Conservation (phyloP, 106 monocot genomes). For the Triglochin maritima region DNA sequence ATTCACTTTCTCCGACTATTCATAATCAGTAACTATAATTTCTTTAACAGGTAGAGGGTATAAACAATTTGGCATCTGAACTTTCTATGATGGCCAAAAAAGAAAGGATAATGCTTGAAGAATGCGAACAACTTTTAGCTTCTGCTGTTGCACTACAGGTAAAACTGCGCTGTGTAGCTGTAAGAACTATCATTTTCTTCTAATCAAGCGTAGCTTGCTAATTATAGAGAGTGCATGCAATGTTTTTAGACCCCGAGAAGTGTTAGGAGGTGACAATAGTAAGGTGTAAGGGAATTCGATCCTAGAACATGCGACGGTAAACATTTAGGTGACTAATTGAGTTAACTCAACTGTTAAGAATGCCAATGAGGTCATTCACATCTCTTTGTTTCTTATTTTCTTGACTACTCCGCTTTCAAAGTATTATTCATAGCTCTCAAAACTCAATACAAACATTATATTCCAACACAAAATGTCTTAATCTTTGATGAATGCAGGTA, state of each 20-base stretch:
- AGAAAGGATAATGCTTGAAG: constrained; percentile 50
- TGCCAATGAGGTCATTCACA: background rate
- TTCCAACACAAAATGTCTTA: background rate
- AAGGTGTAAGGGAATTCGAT: too few species aligned
- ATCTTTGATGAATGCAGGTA: constrained; percentile 1
- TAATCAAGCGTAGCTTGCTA: background rate
- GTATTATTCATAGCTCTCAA: background rate
- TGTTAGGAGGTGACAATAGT: too few species aligned
- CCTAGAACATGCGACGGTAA: background rate
- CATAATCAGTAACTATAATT: too few species aligned
- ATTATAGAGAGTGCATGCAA: background rate
- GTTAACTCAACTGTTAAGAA: background rate
- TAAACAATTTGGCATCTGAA: constrained; percentile 45
- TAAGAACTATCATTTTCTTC: too few species aligned
- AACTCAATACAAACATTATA: background rate
- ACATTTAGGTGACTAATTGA: background rate
- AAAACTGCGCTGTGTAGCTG: constrained; percentile 5
- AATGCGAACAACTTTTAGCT: constrained; percentile 68
- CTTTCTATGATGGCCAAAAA: constrained; percentile 45
- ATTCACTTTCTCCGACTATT: too few species aligned
- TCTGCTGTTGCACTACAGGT: constrained; percentile 74
- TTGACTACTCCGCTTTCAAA: background rate
- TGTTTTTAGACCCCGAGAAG: too few species aligned
- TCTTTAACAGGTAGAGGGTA: constrained; percentile 49
- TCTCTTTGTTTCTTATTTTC: background rate